phyloP scores from a whole-genome alignment of 192 early-diverging fungal genomes.

The Tieghemiomyces parasiticus region DNA sequence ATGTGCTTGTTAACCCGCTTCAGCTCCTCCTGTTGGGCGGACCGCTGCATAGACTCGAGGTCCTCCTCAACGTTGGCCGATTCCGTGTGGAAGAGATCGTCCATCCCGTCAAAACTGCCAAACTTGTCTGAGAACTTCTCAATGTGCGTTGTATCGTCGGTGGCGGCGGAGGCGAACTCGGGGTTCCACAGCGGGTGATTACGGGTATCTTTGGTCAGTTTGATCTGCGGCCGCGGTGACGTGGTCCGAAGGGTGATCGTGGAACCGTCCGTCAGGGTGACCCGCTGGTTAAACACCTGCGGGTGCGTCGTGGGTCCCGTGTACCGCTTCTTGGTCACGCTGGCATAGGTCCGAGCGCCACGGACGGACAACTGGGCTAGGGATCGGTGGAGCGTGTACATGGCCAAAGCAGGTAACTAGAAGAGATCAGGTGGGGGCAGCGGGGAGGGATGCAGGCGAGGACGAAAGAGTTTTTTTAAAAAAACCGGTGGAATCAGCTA shows the following conservation, averaged over 20 bases:
- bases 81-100: slow-evolving; percentile 19
- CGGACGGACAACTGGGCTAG: too few species aligned
- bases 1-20: too few species aligned
- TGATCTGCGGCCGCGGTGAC: slow-evolving; percentile 69
- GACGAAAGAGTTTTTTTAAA: too few species aligned
- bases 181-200: slow-evolving; percentile 94
- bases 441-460: too few species aligned
- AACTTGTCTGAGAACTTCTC: slow-evolving; percentile 70
- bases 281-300: slow-evolving; percentile 64
- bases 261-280: slow-evolving; percentile 80
- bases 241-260: slow-evolving; percentile 69
- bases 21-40: too few species aligned
- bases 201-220: slow-evolving; percentile 81
- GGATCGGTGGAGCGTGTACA: too few species aligned
- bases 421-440: too few species aligned
- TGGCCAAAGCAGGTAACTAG: too few species aligned
- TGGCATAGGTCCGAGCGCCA: too few species aligned
- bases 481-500: too few species aligned
- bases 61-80: background rate
- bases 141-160: slow-evolving; percentile 72
- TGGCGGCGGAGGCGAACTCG: slow-evolving; percentile 25
- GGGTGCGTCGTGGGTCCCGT: slow-evolving; percentile 18
- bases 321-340: slow-evolving; percentile 2
- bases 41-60: background rate
- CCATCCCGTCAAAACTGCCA: slow-evolving; percentile 43